These are phyloP conservation scores for Cornus kousa DNA, from an alignment of 148 eudicot genomes.

Conservation along the genomic window DNA sequence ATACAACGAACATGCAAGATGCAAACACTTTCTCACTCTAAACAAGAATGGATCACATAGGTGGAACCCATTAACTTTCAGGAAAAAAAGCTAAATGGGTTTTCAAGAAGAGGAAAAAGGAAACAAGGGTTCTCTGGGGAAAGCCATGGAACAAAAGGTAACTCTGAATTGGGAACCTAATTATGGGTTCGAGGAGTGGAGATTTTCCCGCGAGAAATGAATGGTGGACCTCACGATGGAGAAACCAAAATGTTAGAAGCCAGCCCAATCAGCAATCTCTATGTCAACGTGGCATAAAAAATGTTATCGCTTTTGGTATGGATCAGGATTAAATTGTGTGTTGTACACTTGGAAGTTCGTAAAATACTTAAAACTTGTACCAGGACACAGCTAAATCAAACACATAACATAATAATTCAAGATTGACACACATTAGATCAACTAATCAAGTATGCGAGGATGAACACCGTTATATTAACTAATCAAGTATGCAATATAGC, in stretches of 20 bases:
- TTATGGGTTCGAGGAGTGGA: slow-evolving; percentile 11
- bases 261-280: not conserved
- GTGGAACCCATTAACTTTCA: slow-evolving; percentile 12
- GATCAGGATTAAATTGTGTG: not conserved
- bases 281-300: not conserved
- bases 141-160: not conserved
- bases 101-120: slow-evolving; percentile 6
- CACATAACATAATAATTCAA: too few relatives aligned
- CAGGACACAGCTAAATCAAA: too few relatives aligned
- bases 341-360: too few relatives aligned
- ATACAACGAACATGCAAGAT: slow-evolving; percentile 3
- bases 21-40: slow-evolving; percentile 13
- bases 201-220: slow-evolving; percentile 3
- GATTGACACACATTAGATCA: too few relatives aligned
- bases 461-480: too few relatives aligned
- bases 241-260: not conserved
- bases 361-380: too few relatives aligned
- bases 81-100: not conserved
- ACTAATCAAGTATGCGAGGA: too few relatives aligned
- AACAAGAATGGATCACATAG: slow-evolving; percentile 29
- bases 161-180: not conserved
- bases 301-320: not conserved
- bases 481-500: too few relatives aligned
- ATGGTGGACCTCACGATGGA: slow-evolving; percentile 2
- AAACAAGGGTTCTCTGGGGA: not conserved